Evolutionary conservation across 192 early-diverging fungal genomes (phyloP).

Genomic region (Entomortierella lignicola): DNA sequence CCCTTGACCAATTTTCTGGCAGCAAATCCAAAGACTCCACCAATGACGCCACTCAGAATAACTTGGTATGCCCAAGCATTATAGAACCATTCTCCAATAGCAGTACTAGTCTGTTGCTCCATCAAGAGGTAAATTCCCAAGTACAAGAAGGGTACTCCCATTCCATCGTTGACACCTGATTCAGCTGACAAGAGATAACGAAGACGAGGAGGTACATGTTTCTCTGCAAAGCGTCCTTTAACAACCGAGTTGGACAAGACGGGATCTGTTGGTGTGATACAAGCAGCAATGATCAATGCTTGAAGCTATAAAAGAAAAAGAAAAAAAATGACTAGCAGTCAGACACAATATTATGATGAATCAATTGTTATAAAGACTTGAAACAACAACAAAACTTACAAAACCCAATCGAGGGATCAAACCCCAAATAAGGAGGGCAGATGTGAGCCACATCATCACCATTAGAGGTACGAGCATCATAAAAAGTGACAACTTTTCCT

Average conservation of each 20-base stretch:
- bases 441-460: conserved; percentile 82
- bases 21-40: conserved; percentile 74
- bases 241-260: conserved; percentile 94
- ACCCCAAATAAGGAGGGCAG: conserved; percentile 74
- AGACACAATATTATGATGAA: too few species aligned
- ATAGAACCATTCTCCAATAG: conserved; percentile 85
- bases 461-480: conserved; percentile 86
- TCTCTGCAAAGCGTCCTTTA: conserved; percentile 93
- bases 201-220: conserved; percentile 81
- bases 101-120: conserved; percentile 62
- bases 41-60: conserved; percentile 74
- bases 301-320: conserved; percentile 62
- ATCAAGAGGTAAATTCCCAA: conserved; percentile 79
- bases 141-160: conserved; percentile 87
- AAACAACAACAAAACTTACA: conserved; percentile 52
- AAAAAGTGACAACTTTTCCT: conserved; percentile 72
- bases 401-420: conserved; percentile 62
- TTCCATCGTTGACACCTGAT: conserved; percentile 57
- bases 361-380: too few species aligned
- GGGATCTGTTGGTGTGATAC: conserved; percentile 93
- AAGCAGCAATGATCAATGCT: conserved; percentile 82
- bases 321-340: not conserved
- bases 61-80: conserved; percentile 85
- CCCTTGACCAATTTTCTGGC: conserved; percentile 76
- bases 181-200: conserved; percentile 82